phyloP scores from a whole-genome alignment of 495 filamentous ascomycete species.

The Margaritispora aquatica region DNA sequence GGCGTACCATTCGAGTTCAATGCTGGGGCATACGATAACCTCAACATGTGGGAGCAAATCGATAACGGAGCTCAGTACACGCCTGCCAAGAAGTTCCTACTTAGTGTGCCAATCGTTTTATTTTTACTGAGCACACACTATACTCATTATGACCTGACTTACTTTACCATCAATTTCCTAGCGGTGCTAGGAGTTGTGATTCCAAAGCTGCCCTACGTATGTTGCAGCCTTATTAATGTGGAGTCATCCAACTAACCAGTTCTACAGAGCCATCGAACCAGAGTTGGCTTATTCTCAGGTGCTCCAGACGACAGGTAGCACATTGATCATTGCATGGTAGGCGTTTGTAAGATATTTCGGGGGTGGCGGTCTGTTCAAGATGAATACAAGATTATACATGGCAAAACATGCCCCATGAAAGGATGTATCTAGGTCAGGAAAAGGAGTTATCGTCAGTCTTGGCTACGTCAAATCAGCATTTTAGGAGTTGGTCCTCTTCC shows the following conservation, averaged over 20 bases:
- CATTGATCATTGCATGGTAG: conserved; percentile 6
- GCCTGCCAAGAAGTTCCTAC: conserved; percentile 94
- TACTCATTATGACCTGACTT: conserved; percentile 92
- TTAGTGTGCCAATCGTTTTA: conserved; percentile 87
- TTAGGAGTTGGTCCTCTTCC: background rate
- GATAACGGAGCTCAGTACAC: conserved; percentile 99
- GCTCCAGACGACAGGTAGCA: conserved; percentile 46
- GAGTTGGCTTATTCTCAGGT: conserved; percentile 59
- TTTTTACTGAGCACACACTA: conserved; percentile 98
- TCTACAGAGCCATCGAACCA: conserved; percentile 62
- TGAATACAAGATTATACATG: background rate
- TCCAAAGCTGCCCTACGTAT: conserved; percentile 89
- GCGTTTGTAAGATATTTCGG: conserved; percentile 25
- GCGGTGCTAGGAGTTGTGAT: conserved; percentile 89
- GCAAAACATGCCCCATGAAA: background rate
- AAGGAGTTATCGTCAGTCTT: background rate
- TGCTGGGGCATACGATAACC: conserved; percentile 95
- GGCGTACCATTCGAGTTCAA: conserved; percentile 99
- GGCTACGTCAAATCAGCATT: conserved; percentile 1
- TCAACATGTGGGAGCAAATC: conserved; percentile 99
- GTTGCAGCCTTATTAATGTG: conserved; percentile 30
- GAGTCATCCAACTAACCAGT: conserved; percentile 14
- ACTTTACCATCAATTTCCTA: conserved; percentile 94
- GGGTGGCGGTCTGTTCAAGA: conserved; percentile 6
- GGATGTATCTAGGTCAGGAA: conserved; percentile 1